Base-by-base conservation (phyloP, 2,329 filamentous ascomycete species). In the Chalara sp. region DNA sequence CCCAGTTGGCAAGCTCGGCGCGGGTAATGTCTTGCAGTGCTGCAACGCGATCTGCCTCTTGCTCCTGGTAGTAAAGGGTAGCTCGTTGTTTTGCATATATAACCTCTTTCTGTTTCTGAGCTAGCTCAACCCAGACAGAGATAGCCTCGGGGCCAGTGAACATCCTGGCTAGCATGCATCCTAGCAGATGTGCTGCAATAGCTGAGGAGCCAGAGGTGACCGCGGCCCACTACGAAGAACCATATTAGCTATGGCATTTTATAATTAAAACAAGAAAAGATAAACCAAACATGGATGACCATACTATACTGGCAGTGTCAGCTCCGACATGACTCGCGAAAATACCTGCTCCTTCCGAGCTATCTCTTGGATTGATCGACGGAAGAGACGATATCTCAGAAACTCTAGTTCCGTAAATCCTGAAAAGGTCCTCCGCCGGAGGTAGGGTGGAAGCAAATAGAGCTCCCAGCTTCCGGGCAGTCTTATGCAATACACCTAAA, bases 391-490 rank as follows among this genome's bases (percentile, higher is more conserved):
- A 12, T 32, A 43, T 42, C 13, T 32, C 29, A 6, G 28, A 6
- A n/a, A 49, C 52, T 35, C 52, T 30, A 3, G n/a, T n/a, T 10
- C 52, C 52, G 32, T 61, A 59, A 7, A 53, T 53, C 31, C 37
- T 35, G 7, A 50, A 35, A 2, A 61, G 49, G 4, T 53, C 10
- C 12, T 46, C 51, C 4, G 44, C 67, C 0, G 54, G 6, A 2
- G 68, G 69, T 3, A 65, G 53, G 56, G 13, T 67, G 60, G 51
- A 74, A 73, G 0, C 44, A 35, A 46, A 46, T 6, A 75, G 56
- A 0, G 64, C 64, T 1, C 65, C 70, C 0, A 74, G 65, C 31
- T 63, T 64, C 10, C 69, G 53, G 1, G 72, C 71, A 0, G 65
- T 67, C 5, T 55, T 52, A 49, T 74, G 71, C 0, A 49, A 42